Conservation (phyloP, 257 asterid species). For the Nicotiana knightiana region DNA sequence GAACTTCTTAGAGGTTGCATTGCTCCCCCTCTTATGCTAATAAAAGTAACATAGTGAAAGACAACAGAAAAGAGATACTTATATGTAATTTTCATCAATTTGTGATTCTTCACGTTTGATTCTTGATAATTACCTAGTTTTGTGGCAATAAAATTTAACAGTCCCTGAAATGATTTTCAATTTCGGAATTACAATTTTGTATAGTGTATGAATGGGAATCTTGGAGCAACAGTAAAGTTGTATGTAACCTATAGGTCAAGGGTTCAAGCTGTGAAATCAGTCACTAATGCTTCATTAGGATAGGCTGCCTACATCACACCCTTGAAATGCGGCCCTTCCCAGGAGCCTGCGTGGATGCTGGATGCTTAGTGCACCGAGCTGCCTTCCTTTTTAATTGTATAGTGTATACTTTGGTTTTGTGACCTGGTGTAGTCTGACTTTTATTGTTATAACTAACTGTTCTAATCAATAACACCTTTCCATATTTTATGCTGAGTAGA, state of each 20-base stretch:
- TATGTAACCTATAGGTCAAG: too few relatives aligned
- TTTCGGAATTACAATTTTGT: not conserved
- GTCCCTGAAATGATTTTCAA: not conserved
- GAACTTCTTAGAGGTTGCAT: not conserved
- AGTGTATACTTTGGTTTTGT: not conserved
- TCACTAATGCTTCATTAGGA: too few relatives aligned
- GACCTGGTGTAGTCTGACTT: not conserved
- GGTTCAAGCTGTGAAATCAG: too few relatives aligned
- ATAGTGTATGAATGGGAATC: too few relatives aligned
- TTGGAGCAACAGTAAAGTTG: too few relatives aligned
- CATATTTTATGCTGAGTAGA: not conserved
- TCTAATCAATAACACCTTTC: not conserved
- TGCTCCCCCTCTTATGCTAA: not conserved
- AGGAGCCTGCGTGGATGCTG: too few relatives aligned
- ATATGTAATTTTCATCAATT: not conserved
- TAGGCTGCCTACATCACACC: too few relatives aligned
- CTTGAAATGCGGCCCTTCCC: too few relatives aligned
- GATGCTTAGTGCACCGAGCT: too few relatives aligned
- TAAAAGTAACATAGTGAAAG: not conserved
- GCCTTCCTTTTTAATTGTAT: not conserved
- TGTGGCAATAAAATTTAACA: not conserved
- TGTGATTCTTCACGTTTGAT: not conserved
- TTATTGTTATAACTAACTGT: not conserved
- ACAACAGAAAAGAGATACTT: not conserved
- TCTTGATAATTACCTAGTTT: not conserved